Evolutionary conservation across 345 rosid species (phyloP).

Genomic region (Citrus mangshanensis): DNA sequence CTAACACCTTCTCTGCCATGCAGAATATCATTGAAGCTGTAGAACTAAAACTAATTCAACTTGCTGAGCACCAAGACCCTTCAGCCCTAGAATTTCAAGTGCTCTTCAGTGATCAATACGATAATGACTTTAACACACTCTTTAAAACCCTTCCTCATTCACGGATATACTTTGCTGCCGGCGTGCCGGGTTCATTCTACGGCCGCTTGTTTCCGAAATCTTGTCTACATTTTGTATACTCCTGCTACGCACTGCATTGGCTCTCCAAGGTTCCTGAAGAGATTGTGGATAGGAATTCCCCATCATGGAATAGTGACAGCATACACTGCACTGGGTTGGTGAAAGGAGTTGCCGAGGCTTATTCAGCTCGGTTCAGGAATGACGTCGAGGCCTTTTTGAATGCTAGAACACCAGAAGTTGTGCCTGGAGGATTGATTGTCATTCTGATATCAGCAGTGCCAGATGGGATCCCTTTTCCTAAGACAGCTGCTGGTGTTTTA

Average conservation of each 20-base stretch:
- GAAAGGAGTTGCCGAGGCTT: slow-evolving; percentile 16
- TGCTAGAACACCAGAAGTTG: slow-evolving; percentile 23
- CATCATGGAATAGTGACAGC: slow-evolving; percentile 13
- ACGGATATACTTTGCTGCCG: slow-evolving; percentile 7
- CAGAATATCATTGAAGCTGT: slow-evolving; percentile 29
- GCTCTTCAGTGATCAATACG: slow-evolving; percentile 20
- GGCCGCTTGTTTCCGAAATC: slow-evolving; percentile 37
- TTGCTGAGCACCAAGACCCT: neutral
- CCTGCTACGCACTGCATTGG: slow-evolving; percentile 35
- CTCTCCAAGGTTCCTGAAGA: slow-evolving; percentile 24
- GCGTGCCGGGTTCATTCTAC: slow-evolving; percentile 38
- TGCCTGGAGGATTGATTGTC: slow-evolving; percentile 18
- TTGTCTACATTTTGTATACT: slow-evolving; percentile 33
- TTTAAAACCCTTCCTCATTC: slow-evolving; percentile 19
- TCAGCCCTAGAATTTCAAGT: slow-evolving; percentile 18
- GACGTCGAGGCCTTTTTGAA: slow-evolving; percentile 17
- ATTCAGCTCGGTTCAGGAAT: slow-evolving; percentile 8
- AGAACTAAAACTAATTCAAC: neutral
- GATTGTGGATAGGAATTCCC: neutral
- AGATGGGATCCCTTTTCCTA: neutral
- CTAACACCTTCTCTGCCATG: slow-evolving; percentile 24
- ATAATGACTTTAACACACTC: slow-evolving; percentile 27
- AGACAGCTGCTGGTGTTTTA: neutral
- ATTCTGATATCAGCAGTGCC: neutral
- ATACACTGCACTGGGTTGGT: neutral